Evolutionary conservation across 305 asterid genomes (phyloP).

Genomic region (Fraxinus sp.): DNA sequence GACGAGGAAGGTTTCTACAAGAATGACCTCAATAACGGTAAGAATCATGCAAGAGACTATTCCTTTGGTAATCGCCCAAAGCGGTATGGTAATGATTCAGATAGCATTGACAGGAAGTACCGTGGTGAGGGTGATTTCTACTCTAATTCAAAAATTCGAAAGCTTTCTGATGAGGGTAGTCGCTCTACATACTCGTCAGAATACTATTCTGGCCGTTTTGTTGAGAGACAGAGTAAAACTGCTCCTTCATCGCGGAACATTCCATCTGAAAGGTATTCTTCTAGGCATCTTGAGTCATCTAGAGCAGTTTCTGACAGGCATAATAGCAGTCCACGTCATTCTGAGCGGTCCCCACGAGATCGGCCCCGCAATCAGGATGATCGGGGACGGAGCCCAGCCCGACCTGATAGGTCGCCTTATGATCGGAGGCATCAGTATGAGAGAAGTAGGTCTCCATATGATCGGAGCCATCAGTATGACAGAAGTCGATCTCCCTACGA

Average conservation of each 20-base stretch:
- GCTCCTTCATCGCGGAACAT: slow-evolving; percentile 48
- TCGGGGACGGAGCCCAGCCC: slow-evolving; percentile 72
- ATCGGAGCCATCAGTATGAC: slow-evolving; percentile 45
- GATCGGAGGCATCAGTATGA: slow-evolving; percentile 46
- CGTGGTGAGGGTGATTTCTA: slow-evolving; percentile 61
- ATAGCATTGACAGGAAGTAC: slow-evolving; percentile 57
- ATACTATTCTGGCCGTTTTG: slow-evolving; percentile 54
- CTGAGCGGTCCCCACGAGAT: slow-evolving; percentile 83
- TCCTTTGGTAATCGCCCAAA: slow-evolving; percentile 57
- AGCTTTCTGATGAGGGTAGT: slow-evolving; percentile 67
- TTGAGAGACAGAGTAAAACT: slow-evolving; percentile 55
- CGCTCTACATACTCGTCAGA: slow-evolving; percentile 56
- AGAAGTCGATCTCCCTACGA: slow-evolving; percentile 66
- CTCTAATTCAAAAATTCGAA: slow-evolving; percentile 70
- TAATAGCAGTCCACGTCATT: slow-evolving; percentile 70
- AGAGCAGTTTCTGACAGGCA: slow-evolving; percentile 58
- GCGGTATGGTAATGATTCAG: slow-evolving; percentile 68
- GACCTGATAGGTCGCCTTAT: slow-evolving; percentile 49
- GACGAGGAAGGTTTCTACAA: slow-evolving; percentile 64
- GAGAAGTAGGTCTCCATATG: slow-evolving; percentile 65
- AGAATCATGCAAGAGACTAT: slow-evolving; percentile 66
- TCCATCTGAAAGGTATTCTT: slow-evolving; percentile 73
- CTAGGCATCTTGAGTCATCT: slow-evolving; percentile 70
- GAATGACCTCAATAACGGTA: slow-evolving; percentile 65
- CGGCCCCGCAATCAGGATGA: slow-evolving; percentile 52